Conservation (phyloP, 345 rosid genomes). For the Eucalyptus lansdowneana region DNA sequence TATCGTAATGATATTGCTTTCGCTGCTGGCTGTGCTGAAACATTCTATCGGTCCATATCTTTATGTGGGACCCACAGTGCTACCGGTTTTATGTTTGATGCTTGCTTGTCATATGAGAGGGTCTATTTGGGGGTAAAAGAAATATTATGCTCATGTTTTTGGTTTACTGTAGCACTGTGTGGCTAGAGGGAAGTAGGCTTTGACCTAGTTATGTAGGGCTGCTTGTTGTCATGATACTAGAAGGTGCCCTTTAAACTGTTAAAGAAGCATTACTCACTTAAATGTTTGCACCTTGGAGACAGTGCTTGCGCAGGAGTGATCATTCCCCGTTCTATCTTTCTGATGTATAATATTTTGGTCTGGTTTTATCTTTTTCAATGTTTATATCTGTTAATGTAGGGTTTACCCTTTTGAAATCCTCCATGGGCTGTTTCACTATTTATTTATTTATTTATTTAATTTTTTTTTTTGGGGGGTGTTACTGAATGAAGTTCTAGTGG, state of each 20-base stretch:
- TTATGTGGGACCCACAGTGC: neutral
- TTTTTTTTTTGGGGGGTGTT: neutral
- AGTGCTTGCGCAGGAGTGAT: neutral
- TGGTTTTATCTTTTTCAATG: neutral
- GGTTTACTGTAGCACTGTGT: neutral
- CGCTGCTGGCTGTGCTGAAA: neutral
- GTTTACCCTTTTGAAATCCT: neutral
- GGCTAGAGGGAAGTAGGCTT: neutral
- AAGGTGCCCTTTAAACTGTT: neutral
- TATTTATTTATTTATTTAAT: neutral
- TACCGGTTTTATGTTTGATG: neutral
- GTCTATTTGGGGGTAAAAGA: neutral
- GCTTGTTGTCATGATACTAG: neutral
- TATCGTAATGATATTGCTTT: neutral
- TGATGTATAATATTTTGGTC: neutral
- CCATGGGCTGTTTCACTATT: neutral
- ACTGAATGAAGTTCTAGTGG: neutral
- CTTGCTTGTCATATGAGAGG: neutral
- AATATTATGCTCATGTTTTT: neutral
- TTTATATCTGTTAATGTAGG: neutral
- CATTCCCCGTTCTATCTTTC: neutral
- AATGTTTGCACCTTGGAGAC: neutral
- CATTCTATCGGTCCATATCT: neutral
- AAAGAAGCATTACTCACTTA: neutral
- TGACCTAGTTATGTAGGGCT: neutral